These are phyloP conservation scores for Candida hungchunana DNA, from an alignment of 805 yeast species.

Conservation along the genomic window DNA sequence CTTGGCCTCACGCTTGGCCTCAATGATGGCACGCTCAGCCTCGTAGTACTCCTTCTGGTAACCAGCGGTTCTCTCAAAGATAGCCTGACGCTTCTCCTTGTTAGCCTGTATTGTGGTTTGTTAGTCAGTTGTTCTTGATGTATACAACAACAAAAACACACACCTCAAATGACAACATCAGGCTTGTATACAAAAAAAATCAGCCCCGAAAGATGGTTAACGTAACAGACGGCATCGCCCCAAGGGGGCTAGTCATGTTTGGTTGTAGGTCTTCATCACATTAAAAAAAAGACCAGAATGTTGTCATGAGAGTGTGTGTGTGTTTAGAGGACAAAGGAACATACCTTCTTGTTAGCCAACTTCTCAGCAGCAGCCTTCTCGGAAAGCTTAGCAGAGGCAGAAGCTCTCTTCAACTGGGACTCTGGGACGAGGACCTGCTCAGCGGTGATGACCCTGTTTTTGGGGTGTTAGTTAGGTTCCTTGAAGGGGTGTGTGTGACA, in stretches of 20 bases:
- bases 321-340: conserved; percentile 38
- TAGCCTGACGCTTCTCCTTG: conserved; percentile 59
- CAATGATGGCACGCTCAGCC: conserved; percentile 82
- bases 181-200: conserved; percentile 22
- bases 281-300: no score
- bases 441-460: conserved; percentile 30
- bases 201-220: conserved; percentile 83
- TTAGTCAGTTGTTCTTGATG: conserved; percentile 1
- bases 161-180: no score
- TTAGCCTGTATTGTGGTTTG: conserved; percentile 34
- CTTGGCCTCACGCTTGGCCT: conserved; percentile 91
- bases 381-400: conserved; percentile 72
- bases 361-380: conserved; percentile 78
- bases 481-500: no score
- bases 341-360: conserved; percentile 74
- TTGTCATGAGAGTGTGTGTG: no score
- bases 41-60: conserved; percentile 92
- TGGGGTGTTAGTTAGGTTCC: conserved; percentile 11
- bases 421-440: conserved; percentile 60
- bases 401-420: conserved; percentile 77
- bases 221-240: conserved; percentile 64
- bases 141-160: no score
- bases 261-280: conserved; percentile 49
- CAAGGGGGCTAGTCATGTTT: conserved; percentile 52
- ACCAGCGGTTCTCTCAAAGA: conserved; percentile 93